These are phyloP conservation scores for Nakazawaea peltata DNA, from an alignment of 805 yeast genomes.

Conservation along the genomic window DNA sequence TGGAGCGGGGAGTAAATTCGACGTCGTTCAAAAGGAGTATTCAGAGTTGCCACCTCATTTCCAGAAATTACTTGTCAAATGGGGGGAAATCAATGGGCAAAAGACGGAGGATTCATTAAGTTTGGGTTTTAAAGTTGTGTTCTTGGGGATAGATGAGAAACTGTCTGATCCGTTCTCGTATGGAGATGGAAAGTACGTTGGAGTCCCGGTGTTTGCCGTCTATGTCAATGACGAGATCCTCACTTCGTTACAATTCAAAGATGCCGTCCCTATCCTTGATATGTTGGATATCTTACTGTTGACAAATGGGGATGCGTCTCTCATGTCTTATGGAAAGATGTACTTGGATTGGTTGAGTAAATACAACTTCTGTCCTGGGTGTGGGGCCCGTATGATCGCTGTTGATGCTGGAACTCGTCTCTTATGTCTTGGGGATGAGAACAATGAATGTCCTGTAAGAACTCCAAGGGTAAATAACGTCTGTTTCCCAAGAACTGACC, in stretches of 20 bases:
- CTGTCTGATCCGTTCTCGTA: constrained; percentile 12
- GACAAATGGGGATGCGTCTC: constrained; percentile 42
- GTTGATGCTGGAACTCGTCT: constrained; percentile 63
- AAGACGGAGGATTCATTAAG: constrained; percentile 11
- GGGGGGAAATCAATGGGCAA: constrained; percentile 16
- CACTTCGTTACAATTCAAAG: constrained; percentile 8
- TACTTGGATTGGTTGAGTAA: constrained; percentile 78
- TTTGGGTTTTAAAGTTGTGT: constrained; percentile 24
- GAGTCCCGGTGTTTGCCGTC: constrained; percentile 58
- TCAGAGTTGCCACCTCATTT: constrained; percentile 11
- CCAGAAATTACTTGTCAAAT: constrained; percentile 11
- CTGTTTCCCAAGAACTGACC: constrained; percentile 88
- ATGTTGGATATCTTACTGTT: constrained; percentile 18
- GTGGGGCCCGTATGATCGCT: constrained; percentile 61
- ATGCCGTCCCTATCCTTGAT: not conserved
- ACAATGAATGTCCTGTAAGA: constrained; percentile 30
- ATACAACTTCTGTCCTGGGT: constrained; percentile 76
- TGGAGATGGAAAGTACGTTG: constrained; percentile 33
- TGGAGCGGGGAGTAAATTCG: not conserved
- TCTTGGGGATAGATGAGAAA: constrained; percentile 41
- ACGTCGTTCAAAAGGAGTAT: constrained; percentile 13
- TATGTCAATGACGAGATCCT: constrained; percentile 32
- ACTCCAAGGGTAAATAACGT: constrained; percentile 55
- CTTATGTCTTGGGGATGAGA: constrained; percentile 31
- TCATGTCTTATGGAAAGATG: constrained; percentile 77